These are phyloP conservation scores for Clavispora vitiphila DNA, from an alignment of 805 yeast species.

Conservation along the genomic window DNA sequence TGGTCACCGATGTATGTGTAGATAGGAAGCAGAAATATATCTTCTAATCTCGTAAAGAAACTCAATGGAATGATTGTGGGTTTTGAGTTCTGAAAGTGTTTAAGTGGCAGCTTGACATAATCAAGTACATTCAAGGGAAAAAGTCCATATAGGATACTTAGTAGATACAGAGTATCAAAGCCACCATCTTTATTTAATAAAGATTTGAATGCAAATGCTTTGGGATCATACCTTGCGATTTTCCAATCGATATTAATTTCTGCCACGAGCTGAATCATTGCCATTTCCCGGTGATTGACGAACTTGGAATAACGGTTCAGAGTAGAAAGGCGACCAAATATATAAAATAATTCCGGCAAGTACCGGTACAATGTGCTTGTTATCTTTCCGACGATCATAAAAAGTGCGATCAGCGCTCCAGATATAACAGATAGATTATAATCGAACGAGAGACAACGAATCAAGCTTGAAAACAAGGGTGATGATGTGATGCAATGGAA, in stretches of 20 bases:
- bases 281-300: slow-evolving; percentile 8
- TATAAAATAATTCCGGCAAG: slow-evolving; percentile 39
- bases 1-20: background rate
- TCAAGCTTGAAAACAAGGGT: slow-evolving; percentile 30
- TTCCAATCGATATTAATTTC: slow-evolving; percentile 15
- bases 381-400: slow-evolving; percentile 40
- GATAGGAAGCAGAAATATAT: background rate
- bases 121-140: slow-evolving; percentile 46
- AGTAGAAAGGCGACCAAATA: slow-evolving; percentile 36
- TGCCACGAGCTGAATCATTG: slow-evolving; percentile 4
- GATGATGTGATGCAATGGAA: slow-evolving; percentile 29
- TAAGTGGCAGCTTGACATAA: slow-evolving; percentile 39
- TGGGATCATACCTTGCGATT: slow-evolving; percentile 10
- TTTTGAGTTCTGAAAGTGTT: slow-evolving; percentile 21
- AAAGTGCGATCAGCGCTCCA: slow-evolving; percentile 26
- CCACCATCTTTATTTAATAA: slow-evolving; percentile 9
- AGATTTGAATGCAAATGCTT: background rate
- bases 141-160: slow-evolving; percentile 51
- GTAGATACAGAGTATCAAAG: slow-evolving; percentile 31
- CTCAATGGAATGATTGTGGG: slow-evolving; percentile 11
- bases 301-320: slow-evolving; percentile 19
- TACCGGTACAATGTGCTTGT: slow-evolving; percentile 26
- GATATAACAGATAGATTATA: slow-evolving; percentile 34
- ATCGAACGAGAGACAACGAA: slow-evolving; percentile 39
- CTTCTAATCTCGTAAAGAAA: slow-evolving; percentile 7